Evolutionary conservation across 257 asterid genomes (phyloP).

Genomic region (Solanum rostratum): DNA sequence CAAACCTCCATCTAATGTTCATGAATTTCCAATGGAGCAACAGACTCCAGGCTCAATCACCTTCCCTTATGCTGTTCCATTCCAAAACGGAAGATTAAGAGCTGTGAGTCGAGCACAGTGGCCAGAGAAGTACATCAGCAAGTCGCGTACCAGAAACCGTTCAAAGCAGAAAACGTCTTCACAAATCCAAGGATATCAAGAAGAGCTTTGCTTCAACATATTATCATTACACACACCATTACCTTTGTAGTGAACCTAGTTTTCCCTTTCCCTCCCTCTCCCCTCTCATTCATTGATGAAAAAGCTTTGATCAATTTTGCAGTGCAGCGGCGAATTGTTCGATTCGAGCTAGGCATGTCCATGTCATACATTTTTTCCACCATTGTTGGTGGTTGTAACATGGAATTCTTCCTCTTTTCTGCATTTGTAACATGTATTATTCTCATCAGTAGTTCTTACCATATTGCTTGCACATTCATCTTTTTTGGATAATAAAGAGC

Average conservation of each 20-base stretch:
- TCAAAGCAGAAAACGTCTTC: constrained; percentile 20
- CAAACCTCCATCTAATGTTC: neutral
- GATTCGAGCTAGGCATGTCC: constrained; percentile 8
- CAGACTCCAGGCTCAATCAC: constrained; percentile 15
- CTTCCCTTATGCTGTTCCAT: constrained; percentile 16
- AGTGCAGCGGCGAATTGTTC: constrained; percentile 12
- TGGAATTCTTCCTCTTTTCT: neutral
- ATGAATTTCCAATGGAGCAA: constrained; percentile 3
- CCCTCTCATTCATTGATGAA: neutral
- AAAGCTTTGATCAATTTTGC: constrained; percentile 22
- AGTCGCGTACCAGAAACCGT: constrained; percentile 11
- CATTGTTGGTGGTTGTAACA: neutral
- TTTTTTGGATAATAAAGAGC: neutral
- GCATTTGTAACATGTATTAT: neutral
- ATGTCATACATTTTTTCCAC: neutral
- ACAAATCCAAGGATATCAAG: constrained; percentile 13
- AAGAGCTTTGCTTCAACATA: constrained; percentile 30
- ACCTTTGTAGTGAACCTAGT: neutral
- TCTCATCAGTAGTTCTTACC: neutral
- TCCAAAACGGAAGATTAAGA: constrained; percentile 35
- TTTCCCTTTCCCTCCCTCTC: neutral
- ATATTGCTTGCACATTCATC: neutral
- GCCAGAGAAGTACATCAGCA: constrained; percentile 10
- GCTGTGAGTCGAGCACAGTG: constrained; percentile 10
- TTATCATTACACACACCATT: constrained; percentile 55